Evolutionary conservation across 139 green algal genomes (phyloP).

Genomic region (Deuterostichococcus epilithicus): DNA sequence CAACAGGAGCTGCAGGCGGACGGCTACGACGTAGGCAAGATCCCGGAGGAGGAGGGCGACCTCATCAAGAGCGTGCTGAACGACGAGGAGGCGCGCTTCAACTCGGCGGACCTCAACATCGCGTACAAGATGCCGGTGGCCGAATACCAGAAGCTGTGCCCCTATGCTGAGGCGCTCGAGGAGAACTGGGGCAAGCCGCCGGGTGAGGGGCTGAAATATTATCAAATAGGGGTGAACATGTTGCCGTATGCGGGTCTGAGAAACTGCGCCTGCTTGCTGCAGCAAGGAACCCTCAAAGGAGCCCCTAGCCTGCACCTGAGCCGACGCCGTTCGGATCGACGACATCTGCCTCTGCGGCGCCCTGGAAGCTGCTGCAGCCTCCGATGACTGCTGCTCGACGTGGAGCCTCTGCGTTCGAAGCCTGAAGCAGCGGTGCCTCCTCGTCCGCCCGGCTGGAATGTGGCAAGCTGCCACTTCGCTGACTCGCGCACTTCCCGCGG

Average conservation of each 20-base stretch:
- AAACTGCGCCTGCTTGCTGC: too few species aligned
- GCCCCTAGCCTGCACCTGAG: too few species aligned
- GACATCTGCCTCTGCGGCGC: too few species aligned
- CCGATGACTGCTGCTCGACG: too few species aligned
- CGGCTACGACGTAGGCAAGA: constrained; percentile 87
- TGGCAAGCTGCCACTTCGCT: too few species aligned
- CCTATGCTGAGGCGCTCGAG: constrained; percentile 90
- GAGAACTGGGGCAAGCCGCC: constrained; percentile 98
- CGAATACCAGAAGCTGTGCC: constrained; percentile 89
- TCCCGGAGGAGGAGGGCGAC: constrained; percentile 69
- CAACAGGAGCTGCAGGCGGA: constrained; percentile 75
- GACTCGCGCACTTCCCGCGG: too few species aligned
- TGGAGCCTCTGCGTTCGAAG: too few species aligned
- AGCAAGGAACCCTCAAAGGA: too few species aligned
- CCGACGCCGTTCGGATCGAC: background rate
- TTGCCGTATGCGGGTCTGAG: too few species aligned
- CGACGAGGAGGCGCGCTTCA: constrained; percentile 90
- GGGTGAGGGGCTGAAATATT: constrained; percentile 3
- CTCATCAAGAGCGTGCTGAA: constrained; percentile 90
- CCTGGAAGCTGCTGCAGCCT: too few species aligned
- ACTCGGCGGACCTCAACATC: constrained; percentile 93
- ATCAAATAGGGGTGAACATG: background rate
- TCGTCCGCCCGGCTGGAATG: too few species aligned
- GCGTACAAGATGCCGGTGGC: constrained; percentile 90
- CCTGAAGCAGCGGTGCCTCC: too few species aligned